phyloP scores from a whole-genome alignment of 192 early-diverging fungal genomes.

The Dissophora ornata region DNA sequence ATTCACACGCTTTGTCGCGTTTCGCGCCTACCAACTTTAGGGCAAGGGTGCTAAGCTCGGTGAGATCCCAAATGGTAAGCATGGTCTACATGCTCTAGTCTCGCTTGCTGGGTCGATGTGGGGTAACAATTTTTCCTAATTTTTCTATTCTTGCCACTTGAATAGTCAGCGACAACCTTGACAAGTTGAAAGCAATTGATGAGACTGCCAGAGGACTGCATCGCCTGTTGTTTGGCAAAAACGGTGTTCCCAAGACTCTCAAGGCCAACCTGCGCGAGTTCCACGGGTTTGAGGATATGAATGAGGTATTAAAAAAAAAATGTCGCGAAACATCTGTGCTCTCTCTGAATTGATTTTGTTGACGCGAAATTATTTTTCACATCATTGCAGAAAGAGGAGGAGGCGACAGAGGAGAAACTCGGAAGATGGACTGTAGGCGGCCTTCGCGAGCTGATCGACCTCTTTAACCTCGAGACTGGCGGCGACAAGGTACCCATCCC shows the following conservation, averaged over 20 bases:
- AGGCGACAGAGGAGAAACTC: conserved; percentile 19
- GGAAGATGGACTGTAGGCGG: conserved; percentile 21
- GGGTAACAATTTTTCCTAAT: neutral
- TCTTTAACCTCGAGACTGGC: conserved; percentile 30
- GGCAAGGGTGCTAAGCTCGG: conserved; percentile 31
- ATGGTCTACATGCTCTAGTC: neutral
- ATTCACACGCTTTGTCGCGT: neutral
- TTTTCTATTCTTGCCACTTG: neutral
- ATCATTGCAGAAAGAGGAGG: conserved; percentile 28
- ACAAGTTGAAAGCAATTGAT: conserved; percentile 33
- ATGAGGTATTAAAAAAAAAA: conserved; percentile 12
- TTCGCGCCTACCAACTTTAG: too few species aligned
- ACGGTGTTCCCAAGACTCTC: conserved; percentile 22
- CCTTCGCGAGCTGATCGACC: conserved; percentile 26
- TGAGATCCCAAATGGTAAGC: conserved; percentile 28
- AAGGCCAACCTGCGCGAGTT: conserved; percentile 32
- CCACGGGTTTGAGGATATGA: conserved; percentile 23
- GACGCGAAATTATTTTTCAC: neutral
- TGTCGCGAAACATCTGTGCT: neutral
- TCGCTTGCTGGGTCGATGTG: too few species aligned
- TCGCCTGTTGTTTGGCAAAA: conserved; percentile 30
- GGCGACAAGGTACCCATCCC: conserved; percentile 20
- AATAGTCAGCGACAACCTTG: conserved; percentile 23
- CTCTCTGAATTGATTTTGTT: too few species aligned
- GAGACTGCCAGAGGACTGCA: conserved; percentile 25